Evolutionary conservation across 73 alveolate genomes (phyloP).

Genomic region (Stentor roeselii): DNA sequence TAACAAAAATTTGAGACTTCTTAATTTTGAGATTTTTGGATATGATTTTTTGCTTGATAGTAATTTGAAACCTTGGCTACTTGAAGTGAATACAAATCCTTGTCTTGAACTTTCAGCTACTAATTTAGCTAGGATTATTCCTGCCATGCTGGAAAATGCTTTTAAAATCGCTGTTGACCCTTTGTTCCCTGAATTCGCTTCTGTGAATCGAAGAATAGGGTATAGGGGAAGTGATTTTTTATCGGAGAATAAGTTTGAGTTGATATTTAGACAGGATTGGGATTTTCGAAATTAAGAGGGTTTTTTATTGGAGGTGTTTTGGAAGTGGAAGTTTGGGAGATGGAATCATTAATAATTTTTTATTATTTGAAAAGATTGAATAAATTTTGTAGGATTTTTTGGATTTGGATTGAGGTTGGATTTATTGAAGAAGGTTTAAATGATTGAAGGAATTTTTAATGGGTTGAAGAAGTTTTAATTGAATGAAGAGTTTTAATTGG

Average conservation of each 20-base stretch:
- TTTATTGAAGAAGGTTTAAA: too few relatives aligned
- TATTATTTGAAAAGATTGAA: too few relatives aligned
- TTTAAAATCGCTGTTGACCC: constrained; percentile 76
- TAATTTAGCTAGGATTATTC: constrained; percentile 69
- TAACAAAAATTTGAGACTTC: background rate
- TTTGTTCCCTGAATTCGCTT: constrained; percentile 57
- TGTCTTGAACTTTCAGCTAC: constrained; percentile 80
- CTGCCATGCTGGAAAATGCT: constrained; percentile 83
- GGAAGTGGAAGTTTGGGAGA: too few relatives aligned
- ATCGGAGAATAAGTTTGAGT: constrained; percentile 29
- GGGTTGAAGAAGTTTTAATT: too few relatives aligned
- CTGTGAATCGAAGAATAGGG: constrained; percentile 8
- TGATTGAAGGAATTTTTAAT: too few relatives aligned
- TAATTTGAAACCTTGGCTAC: constrained; percentile 61
- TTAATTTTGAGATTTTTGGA: constrained; percentile 60
- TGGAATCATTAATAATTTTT: too few relatives aligned
- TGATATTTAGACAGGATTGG: constrained; percentile 4
- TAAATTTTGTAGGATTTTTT: background rate
- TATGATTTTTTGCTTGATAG: constrained; percentile 77
- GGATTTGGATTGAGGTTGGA: too few relatives aligned
- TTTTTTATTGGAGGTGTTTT: too few relatives aligned
- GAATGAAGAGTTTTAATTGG: too few relatives aligned
- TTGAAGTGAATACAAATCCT: constrained; percentile 80
- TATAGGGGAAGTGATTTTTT: background rate
- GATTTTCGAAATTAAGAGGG: background rate